A percentile compares a stretch with the other conserved stretches of the same genome.
These are phyloP conservation scores for Neurospora sp. DNA, from an alignment of 495 filamentous ascomycete genomes.

Conservation along the genomic window DNA sequence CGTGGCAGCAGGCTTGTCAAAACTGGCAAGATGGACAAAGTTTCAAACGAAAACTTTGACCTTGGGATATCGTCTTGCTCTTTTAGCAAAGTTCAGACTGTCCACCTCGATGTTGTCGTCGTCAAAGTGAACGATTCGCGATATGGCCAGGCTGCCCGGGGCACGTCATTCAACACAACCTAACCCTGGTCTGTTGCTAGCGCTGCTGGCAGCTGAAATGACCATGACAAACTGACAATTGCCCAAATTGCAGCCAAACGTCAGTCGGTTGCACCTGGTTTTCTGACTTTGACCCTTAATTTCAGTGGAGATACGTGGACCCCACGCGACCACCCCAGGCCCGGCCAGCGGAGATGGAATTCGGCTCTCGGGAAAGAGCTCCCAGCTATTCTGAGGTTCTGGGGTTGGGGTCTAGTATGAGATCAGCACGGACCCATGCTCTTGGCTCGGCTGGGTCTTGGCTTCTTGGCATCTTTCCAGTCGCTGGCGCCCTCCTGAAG, in stretches of 20 bases:
- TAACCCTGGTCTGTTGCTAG: background rate
- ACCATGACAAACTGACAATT: background rate
- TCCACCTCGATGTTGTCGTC: background rate
- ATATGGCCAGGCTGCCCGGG: background rate
- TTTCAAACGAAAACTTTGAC: background rate
- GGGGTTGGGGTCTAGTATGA: background rate
- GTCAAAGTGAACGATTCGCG: background rate
- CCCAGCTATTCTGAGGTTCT: background rate
- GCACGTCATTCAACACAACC: constrained; percentile 8
- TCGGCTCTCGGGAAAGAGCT: background rate
- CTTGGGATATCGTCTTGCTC: background rate
- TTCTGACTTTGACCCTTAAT: background rate
- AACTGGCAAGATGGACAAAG: background rate
- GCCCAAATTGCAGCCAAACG: background rate
- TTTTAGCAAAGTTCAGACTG: background rate
- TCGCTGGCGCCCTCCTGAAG: background rate
- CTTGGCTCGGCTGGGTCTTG: background rate
- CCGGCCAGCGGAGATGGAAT: background rate
- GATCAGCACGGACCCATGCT: background rate
- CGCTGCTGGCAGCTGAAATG: background rate
- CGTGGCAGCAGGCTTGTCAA: background rate
- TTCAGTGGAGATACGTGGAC: background rate
- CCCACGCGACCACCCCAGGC: background rate
- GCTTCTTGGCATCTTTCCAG: background rate
- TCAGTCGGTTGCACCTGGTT: background rate